Conservation (phyloP, 441 rosid genomes). For the Erodium trifolium region DNA sequence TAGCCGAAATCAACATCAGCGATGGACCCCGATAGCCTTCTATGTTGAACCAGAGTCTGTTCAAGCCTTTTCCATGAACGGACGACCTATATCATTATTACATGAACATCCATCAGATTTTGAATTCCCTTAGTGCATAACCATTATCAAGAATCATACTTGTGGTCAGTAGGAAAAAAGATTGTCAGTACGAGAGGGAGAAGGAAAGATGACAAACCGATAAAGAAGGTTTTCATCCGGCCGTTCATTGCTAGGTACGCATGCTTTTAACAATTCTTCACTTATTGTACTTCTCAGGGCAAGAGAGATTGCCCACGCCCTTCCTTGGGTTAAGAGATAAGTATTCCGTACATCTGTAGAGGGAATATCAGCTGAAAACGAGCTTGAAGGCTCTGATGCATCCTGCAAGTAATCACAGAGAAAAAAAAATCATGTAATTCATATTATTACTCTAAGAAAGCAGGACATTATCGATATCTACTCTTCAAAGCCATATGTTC, state of each 20-base stretch:
- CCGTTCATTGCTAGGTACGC: conserved; percentile 14
- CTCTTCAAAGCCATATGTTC: neutral
- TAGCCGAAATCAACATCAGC: conserved; percentile 58
- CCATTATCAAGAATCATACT: neutral
- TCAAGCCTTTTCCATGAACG: conserved; percentile 76
- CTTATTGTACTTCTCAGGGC: conserved; percentile 37
- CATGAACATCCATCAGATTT: conserved; percentile 11
- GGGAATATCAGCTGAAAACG: conserved; percentile 31
- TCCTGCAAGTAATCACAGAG: conserved; percentile 34
- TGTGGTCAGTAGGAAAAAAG: too few relatives aligned
- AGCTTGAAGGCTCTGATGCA: conserved; percentile 40
- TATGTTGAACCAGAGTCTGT: conserved; percentile 73
- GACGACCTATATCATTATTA: conserved; percentile 47
- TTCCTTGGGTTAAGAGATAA: conserved; percentile 56
- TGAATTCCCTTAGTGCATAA: too few relatives aligned
- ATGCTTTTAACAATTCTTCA: conserved; percentile 48
- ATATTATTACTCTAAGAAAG: neutral
- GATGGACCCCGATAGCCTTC: conserved; percentile 82
- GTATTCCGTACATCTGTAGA: conserved; percentile 24
- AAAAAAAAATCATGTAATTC: neutral
- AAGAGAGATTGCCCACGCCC: conserved; percentile 84
- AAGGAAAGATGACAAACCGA: conserved; percentile 39
- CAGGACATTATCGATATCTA: neutral
- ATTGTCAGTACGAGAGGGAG: neutral
- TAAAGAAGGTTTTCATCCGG: conserved; percentile 50